phyloP scores from a whole-genome alignment of 31 red algal species.

The Porphyra umbilicalis region DNA sequence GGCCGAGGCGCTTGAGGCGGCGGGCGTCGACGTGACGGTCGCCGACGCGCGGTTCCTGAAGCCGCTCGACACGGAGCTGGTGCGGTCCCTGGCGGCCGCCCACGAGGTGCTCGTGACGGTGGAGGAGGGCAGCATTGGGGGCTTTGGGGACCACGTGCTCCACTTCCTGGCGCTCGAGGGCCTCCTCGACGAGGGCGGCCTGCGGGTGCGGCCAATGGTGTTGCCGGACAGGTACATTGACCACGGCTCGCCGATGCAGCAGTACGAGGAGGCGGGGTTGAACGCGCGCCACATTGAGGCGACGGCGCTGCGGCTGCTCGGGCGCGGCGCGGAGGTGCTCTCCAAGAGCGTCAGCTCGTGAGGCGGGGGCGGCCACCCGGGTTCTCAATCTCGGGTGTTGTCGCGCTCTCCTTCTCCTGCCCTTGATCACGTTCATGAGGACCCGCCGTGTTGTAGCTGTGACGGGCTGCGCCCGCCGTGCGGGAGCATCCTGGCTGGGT shows the following conservation, averaged over 20 bases:
- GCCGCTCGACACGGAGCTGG: constrained; percentile 54
- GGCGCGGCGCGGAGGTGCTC: not conserved
- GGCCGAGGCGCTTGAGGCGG: constrained; percentile 16
- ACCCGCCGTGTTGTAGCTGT: no score
- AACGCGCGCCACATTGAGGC: constrained; percentile 25
- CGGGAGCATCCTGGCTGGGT: no score
- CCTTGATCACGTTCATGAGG: no score
- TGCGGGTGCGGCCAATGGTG: constrained; percentile 43
- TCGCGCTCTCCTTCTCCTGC: no score
- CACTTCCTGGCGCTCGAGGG: constrained; percentile 24
- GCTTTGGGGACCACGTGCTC: constrained; percentile 49
- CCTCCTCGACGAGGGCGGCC: constrained; percentile 19
- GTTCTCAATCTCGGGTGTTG: no score
- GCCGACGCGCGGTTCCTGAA: constrained; percentile 59
- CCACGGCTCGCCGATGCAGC: constrained; percentile 13
- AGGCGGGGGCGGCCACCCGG: no score
- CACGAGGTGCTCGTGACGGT: constrained; percentile 63
- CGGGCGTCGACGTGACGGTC: constrained; percentile 20
- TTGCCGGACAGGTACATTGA: constrained; percentile 59
- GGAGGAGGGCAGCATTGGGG: constrained; percentile 59
- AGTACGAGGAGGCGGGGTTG: constrained; percentile 49
- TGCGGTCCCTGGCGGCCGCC: constrained; percentile 19
- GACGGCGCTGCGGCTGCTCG: constrained; percentile 32
- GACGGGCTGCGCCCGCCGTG: no score
- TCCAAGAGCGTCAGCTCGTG: not conserved